A percentile compares a stretch with the other conserved stretches of the same genome.
Conservation (phyloP, 441 rosid species). For the Iberis amara region DNA sequence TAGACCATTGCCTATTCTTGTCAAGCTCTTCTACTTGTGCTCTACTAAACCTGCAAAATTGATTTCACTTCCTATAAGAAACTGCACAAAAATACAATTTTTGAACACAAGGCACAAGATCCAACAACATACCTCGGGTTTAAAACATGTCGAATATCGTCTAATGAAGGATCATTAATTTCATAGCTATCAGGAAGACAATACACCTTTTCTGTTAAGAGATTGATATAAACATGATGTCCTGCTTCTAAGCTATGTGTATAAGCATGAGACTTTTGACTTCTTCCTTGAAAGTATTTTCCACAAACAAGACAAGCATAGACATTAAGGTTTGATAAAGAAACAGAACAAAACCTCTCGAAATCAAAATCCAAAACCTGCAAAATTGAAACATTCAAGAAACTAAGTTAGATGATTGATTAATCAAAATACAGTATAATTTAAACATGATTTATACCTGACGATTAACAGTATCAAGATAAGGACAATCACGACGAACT, state of each 20-base stretch:
- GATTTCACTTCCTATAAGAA: no score
- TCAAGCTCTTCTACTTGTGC: constrained; percentile 83
- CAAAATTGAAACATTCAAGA: background rate
- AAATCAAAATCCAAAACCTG: constrained; percentile 98
- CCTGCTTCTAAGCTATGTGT: constrained; percentile 98
- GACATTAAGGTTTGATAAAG: constrained; percentile 80
- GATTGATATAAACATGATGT: constrained; percentile 89
- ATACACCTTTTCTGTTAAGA: constrained; percentile 79
- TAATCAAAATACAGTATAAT: no score
- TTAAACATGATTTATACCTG: constrained; percentile 47
- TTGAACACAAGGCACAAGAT: constrained; percentile 2
- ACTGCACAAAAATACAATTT: no score
- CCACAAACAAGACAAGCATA: constrained; percentile 96
- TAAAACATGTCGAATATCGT: constrained; percentile 86
- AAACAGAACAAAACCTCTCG: constrained; percentile 91
- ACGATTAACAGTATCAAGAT: constrained; percentile 91
- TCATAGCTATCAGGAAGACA: constrained; percentile 97
- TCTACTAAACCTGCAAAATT: constrained; percentile 58
- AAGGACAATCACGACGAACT: constrained; percentile 87
- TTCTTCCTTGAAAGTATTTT: constrained; percentile 91
- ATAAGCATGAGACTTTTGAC: constrained; percentile 89
- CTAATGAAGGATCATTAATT: constrained; percentile 85
- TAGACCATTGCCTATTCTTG: constrained; percentile 81
- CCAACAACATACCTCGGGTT: constrained; percentile 69
- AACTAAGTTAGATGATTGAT: no score